Evolutionary conservation across 306 rosid genomes (phyloP).

Genomic region (Acmispon strigosus): DNA sequence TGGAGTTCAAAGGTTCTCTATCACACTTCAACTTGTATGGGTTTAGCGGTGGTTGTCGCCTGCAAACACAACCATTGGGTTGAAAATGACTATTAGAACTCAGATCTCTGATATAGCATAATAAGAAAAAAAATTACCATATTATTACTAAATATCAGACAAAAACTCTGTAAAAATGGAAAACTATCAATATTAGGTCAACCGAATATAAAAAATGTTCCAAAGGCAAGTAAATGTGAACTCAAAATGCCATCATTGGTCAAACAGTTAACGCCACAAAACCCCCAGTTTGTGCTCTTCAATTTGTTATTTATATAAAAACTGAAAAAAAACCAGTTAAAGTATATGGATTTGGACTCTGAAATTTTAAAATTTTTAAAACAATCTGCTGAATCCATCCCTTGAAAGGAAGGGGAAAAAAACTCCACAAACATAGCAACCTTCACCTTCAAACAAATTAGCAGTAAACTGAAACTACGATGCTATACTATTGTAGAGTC

Average conservation of each 20-base stretch:
- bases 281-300: not conserved
- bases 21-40: slow-evolving; percentile 94
- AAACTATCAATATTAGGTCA: slow-evolving; percentile 1
- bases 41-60: slow-evolving; percentile 60
- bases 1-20: slow-evolving; percentile 67
- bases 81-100: slow-evolving; percentile 4
- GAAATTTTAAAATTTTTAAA: not conserved
- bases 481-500: too few species aligned
- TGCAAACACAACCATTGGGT: slow-evolving; percentile 34
- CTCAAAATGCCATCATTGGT: not conserved
- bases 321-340: not conserved
- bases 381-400: not conserved
- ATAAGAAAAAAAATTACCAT: not conserved
- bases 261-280: not conserved
- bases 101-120: slow-evolving; percentile 6
- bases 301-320: not conserved
- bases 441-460: not conserved
- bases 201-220: not conserved
- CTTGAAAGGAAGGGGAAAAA: not conserved
- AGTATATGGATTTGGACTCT: not conserved
- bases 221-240: not conserved
- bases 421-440: not conserved
- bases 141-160: not conserved
- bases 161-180: not conserved
- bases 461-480: too few species aligned